A percentile compares a stretch with the other conserved stretches of the same genome.
Evolutionary conservation across 768 basidiomycete genomes (phyloP).

Genomic region (Agaricus subrufescens): DNA sequence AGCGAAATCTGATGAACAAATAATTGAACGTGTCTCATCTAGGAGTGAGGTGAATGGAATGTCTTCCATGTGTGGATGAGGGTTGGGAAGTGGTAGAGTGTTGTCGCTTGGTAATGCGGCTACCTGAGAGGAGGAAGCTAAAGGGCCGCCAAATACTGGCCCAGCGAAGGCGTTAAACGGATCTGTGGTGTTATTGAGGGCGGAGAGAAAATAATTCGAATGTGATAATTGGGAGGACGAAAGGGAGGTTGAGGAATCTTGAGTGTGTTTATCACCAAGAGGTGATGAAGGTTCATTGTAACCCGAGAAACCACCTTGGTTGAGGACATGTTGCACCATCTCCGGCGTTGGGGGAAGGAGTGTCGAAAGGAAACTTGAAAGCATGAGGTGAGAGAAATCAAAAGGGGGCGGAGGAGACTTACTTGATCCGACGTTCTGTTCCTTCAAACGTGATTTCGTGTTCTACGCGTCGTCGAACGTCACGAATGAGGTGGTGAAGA

Average conservation of each 20-base stretch:
- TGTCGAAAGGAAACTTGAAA: slow-evolving; percentile 60
- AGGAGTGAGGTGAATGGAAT: slow-evolving; percentile 60
- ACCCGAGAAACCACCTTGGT: slow-evolving; percentile 52
- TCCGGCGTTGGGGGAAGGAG: slow-evolving; percentile 74
- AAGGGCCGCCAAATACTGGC: neutral
- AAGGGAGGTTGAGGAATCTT: slow-evolving; percentile 20
- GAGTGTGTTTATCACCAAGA: slow-evolving; percentile 4
- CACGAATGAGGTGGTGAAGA: slow-evolving; percentile 60
- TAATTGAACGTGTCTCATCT: slow-evolving; percentile 57
- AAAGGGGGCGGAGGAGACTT: slow-evolving; percentile 16
- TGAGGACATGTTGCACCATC: slow-evolving; percentile 62
- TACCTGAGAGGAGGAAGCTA: neutral
- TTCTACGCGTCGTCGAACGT: slow-evolving; percentile 77
- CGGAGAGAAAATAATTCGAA: slow-evolving; percentile 22
- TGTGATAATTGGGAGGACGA: slow-evolving; percentile 26
- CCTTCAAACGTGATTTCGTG: slow-evolving; percentile 62
- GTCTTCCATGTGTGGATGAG: slow-evolving; percentile 29
- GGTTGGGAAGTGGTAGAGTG: slow-evolving; percentile 17
- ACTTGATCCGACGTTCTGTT: slow-evolving; percentile 53
- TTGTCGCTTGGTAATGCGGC: neutral
- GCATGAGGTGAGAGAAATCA: neutral
- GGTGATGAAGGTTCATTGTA: slow-evolving; percentile 4
- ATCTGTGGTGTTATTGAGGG: slow-evolving; percentile 11
- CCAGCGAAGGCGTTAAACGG: slow-evolving; percentile 8
- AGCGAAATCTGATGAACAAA: slow-evolving; percentile 67